phyloP scores from a whole-genome alignment of 2,329 filamentous ascomycete species.

The Penicillium sp. region DNA sequence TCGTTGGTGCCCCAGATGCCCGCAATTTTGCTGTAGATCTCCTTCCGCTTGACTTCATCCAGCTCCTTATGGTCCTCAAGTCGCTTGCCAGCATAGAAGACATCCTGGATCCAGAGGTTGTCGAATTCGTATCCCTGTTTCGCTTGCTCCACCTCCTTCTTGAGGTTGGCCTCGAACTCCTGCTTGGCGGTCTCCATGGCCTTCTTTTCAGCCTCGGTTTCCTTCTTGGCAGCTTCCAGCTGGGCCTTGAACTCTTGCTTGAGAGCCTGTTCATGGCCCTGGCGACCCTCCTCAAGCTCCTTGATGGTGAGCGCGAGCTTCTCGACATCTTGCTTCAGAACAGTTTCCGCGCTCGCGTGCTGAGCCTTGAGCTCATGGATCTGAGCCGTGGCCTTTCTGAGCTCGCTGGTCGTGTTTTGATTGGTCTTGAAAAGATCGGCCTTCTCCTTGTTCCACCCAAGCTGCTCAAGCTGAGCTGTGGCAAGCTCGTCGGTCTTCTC shows the following conservation, averaged over 20 bases:
- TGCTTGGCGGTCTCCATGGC: background rate
- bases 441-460: background rate
- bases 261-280: background rate
- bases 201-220: background rate
- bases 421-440: background rate
- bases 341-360: background rate
- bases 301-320: background rate
- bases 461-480: background rate
- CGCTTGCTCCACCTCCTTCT: background rate
- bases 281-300: background rate
- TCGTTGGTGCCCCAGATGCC: background rate
- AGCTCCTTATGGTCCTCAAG: background rate
- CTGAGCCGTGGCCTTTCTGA: background rate
- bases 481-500: background rate
- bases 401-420: background rate
- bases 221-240: background rate
- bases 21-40: background rate
- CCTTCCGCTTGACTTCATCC: background rate
- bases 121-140: background rate
- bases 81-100: background rate
- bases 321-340: background rate
- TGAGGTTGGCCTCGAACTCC: background rate
- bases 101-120: background rate
- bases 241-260: too few relatives aligned
- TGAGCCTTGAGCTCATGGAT: background rate